Base-by-base conservation (phyloP, 331 rosid species). In the Malus hybrid region DNA sequence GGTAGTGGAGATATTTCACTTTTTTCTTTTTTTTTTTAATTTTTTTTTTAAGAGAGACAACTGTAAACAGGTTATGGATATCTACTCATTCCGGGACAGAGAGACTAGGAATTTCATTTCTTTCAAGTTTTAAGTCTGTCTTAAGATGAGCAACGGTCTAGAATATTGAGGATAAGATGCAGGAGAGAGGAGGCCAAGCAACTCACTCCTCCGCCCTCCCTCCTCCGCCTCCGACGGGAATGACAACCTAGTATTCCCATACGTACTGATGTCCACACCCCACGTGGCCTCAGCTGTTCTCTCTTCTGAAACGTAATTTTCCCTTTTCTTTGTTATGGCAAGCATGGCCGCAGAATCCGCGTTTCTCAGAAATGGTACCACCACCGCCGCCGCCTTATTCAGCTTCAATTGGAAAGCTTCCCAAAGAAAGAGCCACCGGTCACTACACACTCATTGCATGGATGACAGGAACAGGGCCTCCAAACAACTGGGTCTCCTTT, bases 401-500 rank as follows among this genome's bases (percentile, higher is more conserved):
- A 19, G 70, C 75, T 82, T 85, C n/a, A 81, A 82, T 69, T 76
- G 81, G 80, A 83, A 76, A 13, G 56, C 46, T 79, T 74, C 71
- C 74, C n/a, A 55, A 18, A 36, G 64, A 16, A 79, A 56, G 78
- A 80, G 60, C 62, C 77, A 64, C 20, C 69, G 12, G 28, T 71
- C 66, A 7, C 34, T 80, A 5, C 72, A 28, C 57, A 24, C 77
- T 83, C 77, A 68, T 56, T 82, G 87, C 78, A 62, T 77, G 72
- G 67, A 81, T 44, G 87, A 82, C 86, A 82, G 84, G 46, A 79
- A 84, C 72, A 80, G 80, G 59, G 86, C 83, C 90, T 83, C 73
- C 90, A 79, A 87, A 52, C 93, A 90, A 83, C 88, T 88, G 80
- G 96, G 97, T 88, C 71, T 78, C 85, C 50, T 42, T 73, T 72